Evolutionary conservation across 495 filamentous ascomycete species (phyloP).

Genomic region (Cladorrhinum samala): DNA sequence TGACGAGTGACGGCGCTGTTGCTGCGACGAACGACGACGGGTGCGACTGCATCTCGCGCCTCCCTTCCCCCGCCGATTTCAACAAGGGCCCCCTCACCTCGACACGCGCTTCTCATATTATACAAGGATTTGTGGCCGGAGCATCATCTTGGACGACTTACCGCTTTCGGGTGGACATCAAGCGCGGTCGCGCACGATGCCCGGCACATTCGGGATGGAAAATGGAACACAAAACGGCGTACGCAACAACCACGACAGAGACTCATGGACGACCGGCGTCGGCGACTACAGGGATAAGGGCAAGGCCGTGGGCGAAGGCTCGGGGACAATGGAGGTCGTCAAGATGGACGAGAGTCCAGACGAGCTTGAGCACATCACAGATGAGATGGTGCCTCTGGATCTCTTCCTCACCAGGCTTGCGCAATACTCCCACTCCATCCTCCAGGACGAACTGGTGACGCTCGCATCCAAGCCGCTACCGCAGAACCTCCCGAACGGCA

Average conservation of each 20-base stretch:
- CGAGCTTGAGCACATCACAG: slow-evolving; percentile 72
- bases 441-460: slow-evolving; percentile 62
- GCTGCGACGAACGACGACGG: no score
- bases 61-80: not conserved
- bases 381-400: slow-evolving; percentile 64
- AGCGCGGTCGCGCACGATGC: slow-evolving; percentile 26
- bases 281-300: slow-evolving; percentile 25
- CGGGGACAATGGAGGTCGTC: slow-evolving; percentile 15
- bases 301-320: slow-evolving; percentile 13
- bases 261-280: slow-evolving; percentile 34
- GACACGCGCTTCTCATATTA: no score
- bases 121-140: not conserved
- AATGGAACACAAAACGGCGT: slow-evolving; percentile 38
- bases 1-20: not conserved
- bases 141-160: not conserved
- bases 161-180: slow-evolving; percentile 6
- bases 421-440: slow-evolving; percentile 72
- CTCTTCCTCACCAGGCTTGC: slow-evolving; percentile 66
- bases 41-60: no score
- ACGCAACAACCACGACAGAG: slow-evolving; percentile 47
- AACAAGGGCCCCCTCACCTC: not conserved
- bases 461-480: slow-evolving; percentile 60
- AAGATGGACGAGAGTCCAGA: slow-evolving; percentile 55
- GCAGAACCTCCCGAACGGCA: slow-evolving; percentile 14
- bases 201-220: slow-evolving; percentile 48